Percentiles rank a stretch among this genome's conserved stretches.
phyloP scores from a whole-genome alignment of 192 early-diverging fungal species.

The Gamsiella multidivaricata region DNA sequence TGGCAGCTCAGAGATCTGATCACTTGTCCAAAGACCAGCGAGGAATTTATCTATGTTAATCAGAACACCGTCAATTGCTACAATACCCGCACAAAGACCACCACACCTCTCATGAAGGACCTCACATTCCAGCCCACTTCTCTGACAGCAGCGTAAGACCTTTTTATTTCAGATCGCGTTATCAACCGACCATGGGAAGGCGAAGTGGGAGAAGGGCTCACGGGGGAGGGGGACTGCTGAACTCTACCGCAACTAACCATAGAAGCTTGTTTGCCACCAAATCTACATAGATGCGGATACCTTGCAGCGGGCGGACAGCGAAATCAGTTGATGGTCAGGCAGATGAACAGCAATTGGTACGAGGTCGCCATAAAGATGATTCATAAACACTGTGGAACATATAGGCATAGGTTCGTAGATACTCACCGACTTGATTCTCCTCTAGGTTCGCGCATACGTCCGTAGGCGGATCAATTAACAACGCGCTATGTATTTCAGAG shows the following conservation, averaged over 20 bases:
- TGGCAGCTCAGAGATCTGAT: conserved; percentile 96
- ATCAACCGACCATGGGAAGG: no score
- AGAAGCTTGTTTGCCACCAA: no score
- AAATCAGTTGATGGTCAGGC: conserved; percentile 82
- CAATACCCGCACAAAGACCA: conserved; percentile 66
- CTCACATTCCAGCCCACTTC: conserved; percentile 74
- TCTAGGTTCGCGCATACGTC: conserved; percentile 36
- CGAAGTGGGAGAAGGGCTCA: not conserved
- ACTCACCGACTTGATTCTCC: not conserved
- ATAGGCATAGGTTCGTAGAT: no score
- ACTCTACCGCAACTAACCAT: not conserved
- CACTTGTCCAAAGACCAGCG: conserved; percentile 74
- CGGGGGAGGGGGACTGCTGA: conserved; percentile 32
- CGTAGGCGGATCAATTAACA: conserved; percentile 78
- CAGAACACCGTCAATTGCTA: conserved; percentile 73
- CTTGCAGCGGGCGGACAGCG: conserved; percentile 93
- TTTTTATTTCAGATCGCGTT: no score
- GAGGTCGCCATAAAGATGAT: not conserved
- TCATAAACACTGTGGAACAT: no score
- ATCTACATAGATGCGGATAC: conserved; percentile 73
- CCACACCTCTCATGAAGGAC: conserved; percentile 69
- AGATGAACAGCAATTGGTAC: conserved; percentile 71
- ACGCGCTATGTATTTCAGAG: conserved; percentile 77
- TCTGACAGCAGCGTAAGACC: conserved; percentile 45
- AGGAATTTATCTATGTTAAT: conserved; percentile 85